Base-by-base conservation (phyloP, 352 stramenopile species). In the Pythium apleroticum region DNA sequence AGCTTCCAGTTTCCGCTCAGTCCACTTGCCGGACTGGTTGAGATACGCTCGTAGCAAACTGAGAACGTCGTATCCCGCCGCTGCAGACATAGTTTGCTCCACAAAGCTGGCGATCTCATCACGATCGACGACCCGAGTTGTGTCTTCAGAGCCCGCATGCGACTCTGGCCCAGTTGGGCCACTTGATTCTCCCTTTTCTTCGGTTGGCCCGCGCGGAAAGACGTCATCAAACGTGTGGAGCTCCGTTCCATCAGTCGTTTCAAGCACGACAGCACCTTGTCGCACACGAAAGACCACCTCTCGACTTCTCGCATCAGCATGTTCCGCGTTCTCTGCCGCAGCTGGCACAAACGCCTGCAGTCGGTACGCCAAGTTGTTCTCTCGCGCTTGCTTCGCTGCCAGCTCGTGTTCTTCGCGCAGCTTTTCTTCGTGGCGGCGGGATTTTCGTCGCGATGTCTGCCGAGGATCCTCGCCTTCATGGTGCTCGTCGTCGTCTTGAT, bases 361-460 rank as follows among this genome's bases (percentile, higher is more conserved):
- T 0, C 73, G 74, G 25, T 86, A 91, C 24, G 65, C 69, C 43
- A 92, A 58, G 50, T 91, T 73, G 37, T 89, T 85, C 55, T 91
- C 81, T 9, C 72, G 67, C 4, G 80, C 81, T 52, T 71, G 65
- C 53, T 89, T 92, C 3, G 84, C 71, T 27, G 84, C 84, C 3
- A 80, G 75, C 41, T 78, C 81, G 58, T 91, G 80, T 33, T 92
- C 84, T 65, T 91, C 80, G 24, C 81, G 77, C 37, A 90, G 55
- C 52, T 79, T 73, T 56, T 91, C 77, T 63, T 90, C 77, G 33
- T 92, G 72, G 19, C 84, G 78, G 7, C 81, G 77, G 2, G 84
- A 90, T 54, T 90, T 90, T 46, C 84, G 73, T 31, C 84, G 69
- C 37, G 65, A 63, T 0, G 78, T 70, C 43, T 61, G 43, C 0